Base-by-base conservation (phyloP, 352 stramenopile species). In the Phytopythium oedochilum region DNA sequence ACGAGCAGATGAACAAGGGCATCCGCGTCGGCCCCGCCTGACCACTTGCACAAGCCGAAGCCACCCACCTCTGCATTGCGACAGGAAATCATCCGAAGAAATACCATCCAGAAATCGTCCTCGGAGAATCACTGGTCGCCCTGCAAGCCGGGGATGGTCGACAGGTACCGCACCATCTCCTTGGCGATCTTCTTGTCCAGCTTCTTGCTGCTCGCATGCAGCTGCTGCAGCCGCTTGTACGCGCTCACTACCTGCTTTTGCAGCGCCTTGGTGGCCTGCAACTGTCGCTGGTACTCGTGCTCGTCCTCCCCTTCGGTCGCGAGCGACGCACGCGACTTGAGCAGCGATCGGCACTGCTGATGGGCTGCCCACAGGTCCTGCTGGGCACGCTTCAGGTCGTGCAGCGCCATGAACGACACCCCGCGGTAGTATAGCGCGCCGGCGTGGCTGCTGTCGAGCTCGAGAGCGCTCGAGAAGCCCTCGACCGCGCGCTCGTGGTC, bases 111-210 rank as follows among this genome's bases (percentile, higher is more conserved):
- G n/a, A n/a, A n/a, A n/a, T n/a, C n/a, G n/a, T n/a, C n/a, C n/a
- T n/a, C n/a, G n/a, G n/a, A n/a, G n/a, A n/a, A n/a, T 25, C 57
- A 57, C 39, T 56, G 20, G 34, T 64, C 54, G 55, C 82, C 61
- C 61, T 88, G 73, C 18, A 91, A 50, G 9, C 63, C 74, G 32
- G 74, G 76, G 18, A 94, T 78, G 17, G 75, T 86, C 26, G 83
- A 77, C 36, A 94, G 58, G 59, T 94, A 94, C 35, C 67, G 71
- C 26, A 94, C 65, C 78, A 94, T 89, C 55, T 92, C 73, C 61
- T 94, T 94, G 58, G 92, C 74, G 40, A 91, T 57, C 52, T 80
- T 87, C 63, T 89, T 89, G 67, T 94, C 82, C 38, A 86, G 54
- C 39, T 78, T 83, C 63, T 94, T 94, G 54, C 88, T 90, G 60